phyloP scores from a whole-genome alignment of 345 rosid species.

The Carallia brachiata region DNA sequence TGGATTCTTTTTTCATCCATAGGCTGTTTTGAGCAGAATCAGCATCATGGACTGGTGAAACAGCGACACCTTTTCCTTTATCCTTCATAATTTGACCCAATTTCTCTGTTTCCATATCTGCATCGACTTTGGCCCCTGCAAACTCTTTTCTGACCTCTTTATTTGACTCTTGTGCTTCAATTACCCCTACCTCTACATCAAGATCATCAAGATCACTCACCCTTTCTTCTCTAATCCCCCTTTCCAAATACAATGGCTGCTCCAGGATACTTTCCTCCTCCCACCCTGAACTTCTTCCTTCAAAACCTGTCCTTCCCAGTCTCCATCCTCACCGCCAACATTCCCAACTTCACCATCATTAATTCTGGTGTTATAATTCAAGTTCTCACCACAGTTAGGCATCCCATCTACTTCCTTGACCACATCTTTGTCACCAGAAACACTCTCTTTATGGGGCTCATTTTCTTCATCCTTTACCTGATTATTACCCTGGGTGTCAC shows the following conservation, averaged over 20 bases:
- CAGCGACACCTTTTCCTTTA: slow-evolving; percentile 64
- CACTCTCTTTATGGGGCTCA: slow-evolving; percentile 24
- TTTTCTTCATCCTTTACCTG: slow-evolving; percentile 20
- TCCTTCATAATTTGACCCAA: slow-evolving; percentile 42
- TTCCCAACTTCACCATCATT: slow-evolving; percentile 21
- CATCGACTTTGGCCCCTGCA: slow-evolving; percentile 24
- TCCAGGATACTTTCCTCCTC: slow-evolving; percentile 35
- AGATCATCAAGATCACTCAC: slow-evolving; percentile 43
- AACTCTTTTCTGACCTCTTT: slow-evolving; percentile 34
- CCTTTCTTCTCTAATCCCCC: slow-evolving; percentile 31
- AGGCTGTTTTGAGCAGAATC: slow-evolving; percentile 40
- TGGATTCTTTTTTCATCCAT: slow-evolving; percentile 42
- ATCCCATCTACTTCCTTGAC: slow-evolving; percentile 32
- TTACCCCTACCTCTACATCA: slow-evolving; percentile 37
- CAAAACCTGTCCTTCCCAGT: slow-evolving; percentile 27
- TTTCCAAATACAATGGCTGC: slow-evolving; percentile 28
- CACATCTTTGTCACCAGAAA: slow-evolving; percentile 26
- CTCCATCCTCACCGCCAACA: slow-evolving; percentile 20
- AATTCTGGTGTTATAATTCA: slow-evolving; percentile 18
- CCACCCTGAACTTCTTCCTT: slow-evolving; percentile 24
- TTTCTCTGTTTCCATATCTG: slow-evolving; percentile 28
- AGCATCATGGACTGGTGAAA: slow-evolving; percentile 27
- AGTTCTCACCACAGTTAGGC: slow-evolving; percentile 29
- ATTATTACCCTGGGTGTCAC: slow-evolving; percentile 20
- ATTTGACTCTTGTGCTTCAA: slow-evolving; percentile 28